Base-by-base conservation (phyloP, 345 rosid species). In the Zanthoxylum bungeanum region DNA sequence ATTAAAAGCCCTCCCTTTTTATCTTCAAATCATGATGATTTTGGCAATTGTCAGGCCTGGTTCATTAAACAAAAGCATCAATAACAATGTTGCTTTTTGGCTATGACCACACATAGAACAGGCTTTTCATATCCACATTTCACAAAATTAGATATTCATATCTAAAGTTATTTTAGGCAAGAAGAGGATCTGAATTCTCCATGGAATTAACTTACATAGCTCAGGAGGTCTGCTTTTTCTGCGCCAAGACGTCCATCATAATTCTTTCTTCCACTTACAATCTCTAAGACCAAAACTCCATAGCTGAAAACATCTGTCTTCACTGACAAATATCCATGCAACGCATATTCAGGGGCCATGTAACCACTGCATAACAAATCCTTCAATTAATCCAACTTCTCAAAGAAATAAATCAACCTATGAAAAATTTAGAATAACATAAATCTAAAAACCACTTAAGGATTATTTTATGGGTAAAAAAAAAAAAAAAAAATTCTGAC, bases 271-370 rank as follows among this genome's bases (percentile, higher is more conserved):
- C 97, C 98, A 78, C 93, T 79, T 24, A 88, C 88, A 51, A 91
- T 89, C 85, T 93, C 97, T 76, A 93, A 76, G 28, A 93, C 85
- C 82, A 93, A 72, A 73, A 93, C 75, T 58, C 98, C 97, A 33
- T 77, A 93, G 79, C 98, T 91, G 76, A 91, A 93, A 75, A 91
- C 97, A 82, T 93, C 97, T 1, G 89, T 83, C 72, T 81, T 93
- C 75, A 88, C 92, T 0, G 97, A 93, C 73, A 93, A 81, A 78
- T 86, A 84, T 27, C 98, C 97, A 51, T 84, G 93, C 75, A 91
- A 19, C 5, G 92, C 97, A 85, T 93, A 93, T 75, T 91, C 98
- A 52, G 96, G 97, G 42, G 97, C 97, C 98, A 93, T 93, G 65
- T 93, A 93, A 74, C 97, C 96, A 76, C 97, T 91, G 85, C 87